Conservation (phyloP, 768 basidiomycete species). For the Mycena venus region DNA sequence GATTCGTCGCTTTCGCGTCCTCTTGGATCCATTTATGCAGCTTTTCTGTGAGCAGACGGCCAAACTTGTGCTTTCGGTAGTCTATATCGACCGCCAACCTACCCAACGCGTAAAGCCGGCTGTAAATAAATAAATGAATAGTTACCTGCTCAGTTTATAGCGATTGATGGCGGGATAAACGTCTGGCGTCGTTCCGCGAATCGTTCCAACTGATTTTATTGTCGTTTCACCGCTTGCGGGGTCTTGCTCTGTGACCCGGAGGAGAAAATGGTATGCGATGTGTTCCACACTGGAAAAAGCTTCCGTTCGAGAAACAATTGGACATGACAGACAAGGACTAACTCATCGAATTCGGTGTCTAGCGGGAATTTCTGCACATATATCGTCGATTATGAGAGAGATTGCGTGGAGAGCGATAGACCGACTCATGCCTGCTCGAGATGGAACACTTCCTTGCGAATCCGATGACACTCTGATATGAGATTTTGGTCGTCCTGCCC, state of each 20-base stretch:
- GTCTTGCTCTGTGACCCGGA: conserved; percentile 62
- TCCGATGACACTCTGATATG: conserved; percentile 55
- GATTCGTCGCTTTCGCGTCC: conserved; percentile 52
- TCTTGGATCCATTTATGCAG: conserved; percentile 71
- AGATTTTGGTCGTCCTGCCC: conserved; percentile 60
- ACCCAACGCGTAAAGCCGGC: background rate
- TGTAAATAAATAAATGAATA: background rate
- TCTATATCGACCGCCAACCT: conserved; percentile 47
- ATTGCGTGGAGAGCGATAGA: conserved; percentile 52
- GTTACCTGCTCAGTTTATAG: conserved; percentile 74
- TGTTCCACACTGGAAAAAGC: conserved; percentile 66
- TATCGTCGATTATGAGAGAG: too few relatives aligned
- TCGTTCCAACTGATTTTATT: conserved; percentile 76
- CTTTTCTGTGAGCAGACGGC: conserved; percentile 72
- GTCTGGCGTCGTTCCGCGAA: conserved; percentile 57
- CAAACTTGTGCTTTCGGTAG: conserved; percentile 75
- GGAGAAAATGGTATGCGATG: conserved; percentile 76
- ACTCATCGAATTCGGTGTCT: conserved; percentile 85
- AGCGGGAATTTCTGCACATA: conserved; percentile 82
- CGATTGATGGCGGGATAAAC: conserved; percentile 51
- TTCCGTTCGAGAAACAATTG: conserved; percentile 11
- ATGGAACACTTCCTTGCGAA: conserved; percentile 26
- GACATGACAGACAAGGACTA: conserved; percentile 41
- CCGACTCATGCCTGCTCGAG: conserved; percentile 53
- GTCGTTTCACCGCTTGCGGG: conserved; percentile 53